Base-by-base conservation (phyloP, 257 asterid genomes). In the Osmanthus fragrans region DNA sequence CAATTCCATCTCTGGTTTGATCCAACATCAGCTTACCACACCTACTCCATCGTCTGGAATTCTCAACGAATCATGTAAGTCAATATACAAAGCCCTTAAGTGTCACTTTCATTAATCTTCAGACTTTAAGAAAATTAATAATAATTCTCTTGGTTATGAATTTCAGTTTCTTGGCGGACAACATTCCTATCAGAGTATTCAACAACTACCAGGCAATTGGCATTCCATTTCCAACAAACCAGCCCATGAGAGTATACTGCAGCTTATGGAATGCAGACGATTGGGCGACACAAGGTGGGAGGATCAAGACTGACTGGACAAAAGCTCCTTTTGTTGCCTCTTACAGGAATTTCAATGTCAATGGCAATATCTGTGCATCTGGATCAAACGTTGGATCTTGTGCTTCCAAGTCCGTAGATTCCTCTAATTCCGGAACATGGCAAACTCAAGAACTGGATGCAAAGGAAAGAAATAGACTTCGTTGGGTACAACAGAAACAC, bases 261-360 rank as follows among this genome's bases (percentile, higher is more conserved):
- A 84, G 90, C 73, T 68, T 86, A 23, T 86, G 90, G 89, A 81
- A 82, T 19, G 89, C 89, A 1, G 89, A 85, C 45, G 89, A 85
- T 7, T 85, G 86, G 86, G 89, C 89, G n/a, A 86, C 87, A 11
- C 89, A 86, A 33, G 89, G 89, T 34, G 89, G 89, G 19, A 81
- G 84, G 13, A 77, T 86, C 3, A 86, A 83, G 65, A 86, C 89
- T 0, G 85, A 86, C 56, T 86, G 87, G 86, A 65, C 79, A 32
- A 47, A 42, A 3, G 77, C 87, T 27, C 84, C 86, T 33, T 83
- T 83, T 74, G 13, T 13, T 4, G 87, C 81, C 4, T 76, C 63
- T 27, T 83, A 83, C 67, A 64, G 80, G 23, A 77, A 83, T 32
- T 76, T 73, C 47, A 77, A 83, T 33, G 51, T 47, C 21, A 71